Evolutionary conservation across 495 filamentous ascomycete genomes (phyloP).

Genomic region (Daldinia concentrica): DNA sequence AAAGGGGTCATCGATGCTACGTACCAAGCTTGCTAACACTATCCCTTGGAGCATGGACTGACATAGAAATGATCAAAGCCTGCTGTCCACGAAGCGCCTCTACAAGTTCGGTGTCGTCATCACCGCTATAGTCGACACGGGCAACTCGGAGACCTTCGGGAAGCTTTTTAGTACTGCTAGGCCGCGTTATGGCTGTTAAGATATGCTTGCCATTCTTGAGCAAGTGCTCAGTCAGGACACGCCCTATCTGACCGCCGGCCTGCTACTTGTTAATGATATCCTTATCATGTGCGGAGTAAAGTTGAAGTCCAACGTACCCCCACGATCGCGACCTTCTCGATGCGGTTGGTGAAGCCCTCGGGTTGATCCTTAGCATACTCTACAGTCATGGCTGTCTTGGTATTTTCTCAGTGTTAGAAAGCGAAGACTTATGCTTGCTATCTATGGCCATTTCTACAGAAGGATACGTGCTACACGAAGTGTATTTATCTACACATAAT

Average conservation of each 20-base stretch:
- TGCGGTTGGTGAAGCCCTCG: slow-evolving; percentile 41
- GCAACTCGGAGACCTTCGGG: slow-evolving; percentile 48
- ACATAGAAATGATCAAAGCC: slow-evolving; percentile 68
- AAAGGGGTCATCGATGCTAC: neutral
- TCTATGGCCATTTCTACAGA: neutral
- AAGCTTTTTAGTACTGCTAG: slow-evolving; percentile 44
- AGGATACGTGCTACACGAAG: neutral
- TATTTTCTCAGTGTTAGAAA: slow-evolving; percentile 17
- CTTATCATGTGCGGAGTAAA: neutral
- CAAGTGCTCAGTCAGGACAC: slow-evolving; percentile 54
- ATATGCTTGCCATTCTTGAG: slow-evolving; percentile 54
- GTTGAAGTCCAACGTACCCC: slow-evolving; percentile 46
- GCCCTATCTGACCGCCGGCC: slow-evolving; percentile 63
- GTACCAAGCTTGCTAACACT: slow-evolving; percentile 55
- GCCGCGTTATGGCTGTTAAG: slow-evolving; percentile 56
- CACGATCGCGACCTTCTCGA: slow-evolving; percentile 56
- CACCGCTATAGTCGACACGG: slow-evolving; percentile 50
- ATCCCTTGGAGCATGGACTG: slow-evolving; percentile 29
- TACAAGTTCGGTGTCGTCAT: slow-evolving; percentile 47
- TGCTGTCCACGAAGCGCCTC: slow-evolving; percentile 60
- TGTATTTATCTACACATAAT: neutral
- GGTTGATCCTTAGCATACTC: slow-evolving; percentile 16
- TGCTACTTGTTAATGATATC: slow-evolving; percentile 31
- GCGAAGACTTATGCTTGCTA: neutral
- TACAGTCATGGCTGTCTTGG: slow-evolving; percentile 38